Base-by-base conservation (phyloP, 2,329 filamentous ascomycete genomes). In the Trichoderma asperellum region DNA sequence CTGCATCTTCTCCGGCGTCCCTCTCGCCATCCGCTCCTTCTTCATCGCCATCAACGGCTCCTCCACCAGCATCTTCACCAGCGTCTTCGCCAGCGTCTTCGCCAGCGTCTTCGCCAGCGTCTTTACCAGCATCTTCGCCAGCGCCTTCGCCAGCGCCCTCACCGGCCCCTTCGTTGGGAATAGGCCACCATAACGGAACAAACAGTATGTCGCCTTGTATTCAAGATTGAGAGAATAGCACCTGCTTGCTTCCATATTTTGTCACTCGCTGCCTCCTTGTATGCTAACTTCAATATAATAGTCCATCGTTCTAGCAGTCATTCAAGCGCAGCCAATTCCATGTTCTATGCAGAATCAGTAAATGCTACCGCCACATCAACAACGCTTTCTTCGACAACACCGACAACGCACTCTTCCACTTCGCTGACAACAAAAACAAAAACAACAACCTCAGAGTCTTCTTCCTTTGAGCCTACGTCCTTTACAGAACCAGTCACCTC, bases 1-100 rank as follows among this genome's bases (percentile, higher is more conserved):
- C 67, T 29, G 27, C 67, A 6, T 62, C 57, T 2, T 57, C 63
- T 71, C 57, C 56, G 70, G 64, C 63, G 55, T 49, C 60, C 2
- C n/a, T 69, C 58, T 68, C 78, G 76, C 68, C 78, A 76, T 76
- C 78, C 73, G 67, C 74, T 76, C 78, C 73, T 75, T 77, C 71
- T 37, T 47, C 64, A 59, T 43, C 63, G 21, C 55, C 64, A 18
- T 72, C 74, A 70, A 29, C 61, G 29, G 68, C 67, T 16, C 65
- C 63, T 18, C 70, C 55, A 14, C n/a, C 40, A 16, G 16, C 40
- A 8, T 43, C 40, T 43, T 40, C 37, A 40, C 37, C 37, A 5
- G 37, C 37, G 16, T 40, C 14, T 18, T 40, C 37, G 16, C 12
- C 37, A 6, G 14, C 14, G 14, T 18, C 37, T 40, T 16, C 16